Base-by-base conservation (phyloP, 345 rosid genomes). In the Firmiana major region DNA sequence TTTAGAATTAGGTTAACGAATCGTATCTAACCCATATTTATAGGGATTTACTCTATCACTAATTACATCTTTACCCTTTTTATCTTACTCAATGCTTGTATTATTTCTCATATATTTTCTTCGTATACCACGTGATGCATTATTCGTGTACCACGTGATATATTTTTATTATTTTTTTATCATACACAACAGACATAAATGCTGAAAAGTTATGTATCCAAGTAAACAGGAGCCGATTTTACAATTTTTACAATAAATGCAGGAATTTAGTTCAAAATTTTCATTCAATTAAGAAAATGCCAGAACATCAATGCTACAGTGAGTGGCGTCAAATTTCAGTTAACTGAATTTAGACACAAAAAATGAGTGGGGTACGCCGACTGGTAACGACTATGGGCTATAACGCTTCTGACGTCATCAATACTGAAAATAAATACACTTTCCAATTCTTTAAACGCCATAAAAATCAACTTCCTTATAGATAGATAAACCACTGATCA, bases 301-400 rank as follows among this genome's bases (percentile, higher is more conserved):
- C 58, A 54, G 19, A 6, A 7, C 6, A 19, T 54, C 1, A 54
- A 54, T 19, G 58, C 57, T 45, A 45, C n/a, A 7, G 55, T 51
- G 0, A 16, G 7, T 46, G 51, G 57, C 7, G 7, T 17, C 57
- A 48, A 16, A 26, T 19, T 59, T 21, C 55, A 59, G 66, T 77
- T 77, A 77, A 26, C 12, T 77, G 75, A 69, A 77, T 9, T 46
- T 9, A 5, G 75, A 67, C 79, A 77, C 53, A 76, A 63, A 45
- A 6, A 40, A n/a, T 3, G 43, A 2, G 60, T 77, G 63, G 55
- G 75, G 21, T 9, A 69, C 12, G 70, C 34, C 49, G 69, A 34
- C 74, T 72, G 43, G 31, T 31, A 34, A 70, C 28, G 59, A 77
- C 75, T 21, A 48, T 19, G 69, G 72, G 75, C 69, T 46, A 26